Evolutionary conservation across 495 filamentous ascomycete genomes (phyloP), one percentile per base, ranked within the genome.

Genomic region (Echria macrotheca): DNA sequence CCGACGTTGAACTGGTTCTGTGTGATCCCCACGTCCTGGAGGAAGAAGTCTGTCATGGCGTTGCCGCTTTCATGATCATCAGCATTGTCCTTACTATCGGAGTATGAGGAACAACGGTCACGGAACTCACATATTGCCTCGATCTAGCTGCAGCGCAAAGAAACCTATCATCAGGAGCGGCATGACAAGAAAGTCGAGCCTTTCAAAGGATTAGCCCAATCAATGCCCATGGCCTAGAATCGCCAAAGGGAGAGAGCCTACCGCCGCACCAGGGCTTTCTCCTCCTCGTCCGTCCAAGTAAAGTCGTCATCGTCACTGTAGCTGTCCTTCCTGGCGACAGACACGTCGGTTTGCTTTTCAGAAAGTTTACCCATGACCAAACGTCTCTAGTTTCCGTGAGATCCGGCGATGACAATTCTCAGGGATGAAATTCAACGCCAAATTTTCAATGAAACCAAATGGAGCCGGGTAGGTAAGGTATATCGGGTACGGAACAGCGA

Each of bases 1-100:
- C 80, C 80, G 33, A 78, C 57, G 26, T 83, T 83, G 52, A 82
- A 69, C 59, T 82, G 74, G 47, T 77, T 75, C 4, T 76, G 77
- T 3, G 65, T 75, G 52, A 83, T 75, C 14, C 67, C 61, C 9
- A 81, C 64, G 45, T 82, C 79, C 19, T 66, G 43, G 1, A 73
- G 73, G 49, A 82, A 76, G 43, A 49, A 57, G 37, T 63, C 59
- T 0, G 59, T 65, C 51, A 65, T 18, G 48, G 62, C 62, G 26
- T 65, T 65, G 41, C 54, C 56, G 10, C 55, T 58, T 37, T 9
- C 15, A n/a, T 14, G n/a, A 22, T 18, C 1, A 22, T 44, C 17
- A 47, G 18, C 29, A 14, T 32, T 8, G 1, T 33, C 24, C 5
- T 23, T 2, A 45, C 6, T 15, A 17, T 25, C 8, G 29, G 8